These are phyloP conservation scores for Oryza glumipatula DNA, from an alignment of 176 grass and related monocot species.

Conservation along the genomic window DNA sequence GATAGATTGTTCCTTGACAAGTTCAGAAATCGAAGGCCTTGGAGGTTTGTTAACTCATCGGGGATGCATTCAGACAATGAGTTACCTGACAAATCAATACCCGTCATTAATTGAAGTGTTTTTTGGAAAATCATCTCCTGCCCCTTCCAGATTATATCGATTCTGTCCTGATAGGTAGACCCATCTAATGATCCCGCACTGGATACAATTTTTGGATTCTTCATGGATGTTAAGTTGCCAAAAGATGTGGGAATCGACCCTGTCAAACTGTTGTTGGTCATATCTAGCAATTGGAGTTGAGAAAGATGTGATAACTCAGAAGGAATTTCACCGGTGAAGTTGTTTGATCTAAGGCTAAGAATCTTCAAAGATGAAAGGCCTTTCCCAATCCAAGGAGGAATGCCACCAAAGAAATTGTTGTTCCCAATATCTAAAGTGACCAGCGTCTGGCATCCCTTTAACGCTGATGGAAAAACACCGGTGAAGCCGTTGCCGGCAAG, in stretches of 20 bases:
- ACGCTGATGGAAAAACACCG: constrained; percentile 41
- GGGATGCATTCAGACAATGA: constrained; percentile 53
- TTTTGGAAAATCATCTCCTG: constrained; percentile 34
- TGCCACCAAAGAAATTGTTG: constrained; percentile 55
- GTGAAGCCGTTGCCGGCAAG: constrained; percentile 55
- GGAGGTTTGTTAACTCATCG: constrained; percentile 46
- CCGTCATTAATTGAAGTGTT: constrained; percentile 52
- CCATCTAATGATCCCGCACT: not conserved
- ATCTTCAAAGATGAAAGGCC: constrained; percentile 46
- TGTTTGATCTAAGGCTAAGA: constrained; percentile 60
- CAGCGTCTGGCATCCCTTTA: constrained; percentile 29
- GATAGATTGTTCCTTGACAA: constrained; percentile 61
- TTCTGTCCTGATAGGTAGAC: constrained; percentile 48
- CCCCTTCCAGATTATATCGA: constrained; percentile 81
- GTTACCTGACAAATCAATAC: constrained; percentile 68
- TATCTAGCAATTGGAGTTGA: constrained; percentile 64
- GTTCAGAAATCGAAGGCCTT: constrained; percentile 66
- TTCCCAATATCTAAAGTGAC: constrained; percentile 56
- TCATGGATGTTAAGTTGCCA: constrained; percentile 61
- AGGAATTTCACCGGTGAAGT: constrained; percentile 57
- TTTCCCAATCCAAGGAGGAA: constrained; percentile 62
- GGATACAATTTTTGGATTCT: constrained; percentile 9
- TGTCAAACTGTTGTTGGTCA: constrained; percentile 57
- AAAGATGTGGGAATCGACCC: constrained; percentile 59
- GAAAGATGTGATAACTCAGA: constrained; percentile 30